Evolutionary conservation across 192 early-diverging fungal genomes (phyloP).

Genomic region (Diversispora epigaea): DNA sequence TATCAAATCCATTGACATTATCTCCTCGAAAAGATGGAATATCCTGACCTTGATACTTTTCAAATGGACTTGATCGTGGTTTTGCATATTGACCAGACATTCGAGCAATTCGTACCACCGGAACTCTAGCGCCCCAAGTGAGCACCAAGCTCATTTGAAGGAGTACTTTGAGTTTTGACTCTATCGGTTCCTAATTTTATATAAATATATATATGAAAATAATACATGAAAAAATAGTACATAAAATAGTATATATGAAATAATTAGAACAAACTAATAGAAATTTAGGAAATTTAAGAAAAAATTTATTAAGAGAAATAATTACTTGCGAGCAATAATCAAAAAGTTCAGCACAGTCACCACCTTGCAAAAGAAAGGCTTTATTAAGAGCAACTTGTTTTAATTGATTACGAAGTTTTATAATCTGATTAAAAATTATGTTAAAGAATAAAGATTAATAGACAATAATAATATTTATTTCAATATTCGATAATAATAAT

Average conservation of each 20-base stretch:
- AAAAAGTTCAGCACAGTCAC: slow-evolving; percentile 98
- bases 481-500: neutral
- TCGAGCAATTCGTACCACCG: slow-evolving; percentile 93
- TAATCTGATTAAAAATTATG: slow-evolving; percentile 55
- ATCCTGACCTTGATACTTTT: slow-evolving; percentile 79
- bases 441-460: neutral
- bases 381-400: slow-evolving; percentile 87
- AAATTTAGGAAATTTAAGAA: no score
- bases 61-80: slow-evolving; percentile 89
- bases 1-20: slow-evolving; percentile 95
- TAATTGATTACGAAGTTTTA: slow-evolving; percentile 77
- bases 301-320: neutral
- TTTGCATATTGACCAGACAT: slow-evolving; percentile 99
- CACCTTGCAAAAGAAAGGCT: slow-evolving; percentile 95
- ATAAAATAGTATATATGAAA: no score
- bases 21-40: slow-evolving; percentile 93
- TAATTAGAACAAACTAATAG: no score
- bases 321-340: slow-evolving; percentile 91
- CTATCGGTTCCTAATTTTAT: slow-evolving; percentile 69
- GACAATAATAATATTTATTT: no score
- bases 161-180: slow-evolving; percentile 93
- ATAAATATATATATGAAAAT: neutral
- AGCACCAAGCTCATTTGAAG: slow-evolving; percentile 97
- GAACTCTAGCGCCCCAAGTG: slow-evolving; percentile 88
- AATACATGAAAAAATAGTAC: neutral